Percentiles rank a stretch among this genome's conserved stretches.
phyloP scores from a whole-genome alignment of 208 protist species.

The Herpetomonas muscarum region DNA sequence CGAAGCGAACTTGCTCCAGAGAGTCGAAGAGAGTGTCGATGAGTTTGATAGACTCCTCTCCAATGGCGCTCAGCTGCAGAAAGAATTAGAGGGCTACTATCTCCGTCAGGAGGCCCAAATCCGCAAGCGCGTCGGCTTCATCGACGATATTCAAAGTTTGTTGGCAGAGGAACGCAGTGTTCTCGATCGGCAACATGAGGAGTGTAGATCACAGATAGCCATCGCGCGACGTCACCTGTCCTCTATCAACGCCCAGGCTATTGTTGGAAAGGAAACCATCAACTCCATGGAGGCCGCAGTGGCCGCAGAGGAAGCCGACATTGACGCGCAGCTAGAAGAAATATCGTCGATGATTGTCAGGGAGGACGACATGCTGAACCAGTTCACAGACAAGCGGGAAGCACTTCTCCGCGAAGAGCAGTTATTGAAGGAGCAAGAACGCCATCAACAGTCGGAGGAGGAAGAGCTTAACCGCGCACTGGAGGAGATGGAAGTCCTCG shows the following conservation, averaged over 20 bases:
- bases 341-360: slow-evolving; percentile 28
- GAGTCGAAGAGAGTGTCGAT: background rate
- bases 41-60: slow-evolving; percentile 36
- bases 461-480: slow-evolving; percentile 58
- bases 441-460: slow-evolving; percentile 46
- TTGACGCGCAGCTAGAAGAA: slow-evolving; percentile 39
- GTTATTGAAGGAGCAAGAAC: slow-evolving; percentile 34
- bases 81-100: slow-evolving; percentile 75
- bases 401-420: slow-evolving; percentile 41
- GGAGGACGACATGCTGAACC: slow-evolving; percentile 43
- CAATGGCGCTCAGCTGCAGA: slow-evolving; percentile 40
- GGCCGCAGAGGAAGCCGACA: slow-evolving; percentile 40
- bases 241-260: slow-evolving; percentile 42
- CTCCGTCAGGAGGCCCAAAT: slow-evolving; percentile 73
- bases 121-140: slow-evolving; percentile 66
- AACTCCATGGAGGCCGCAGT: slow-evolving; percentile 29
- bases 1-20: background rate
- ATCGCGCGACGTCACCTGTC: slow-evolving; percentile 37
- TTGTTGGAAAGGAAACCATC: slow-evolving; percentile 34
- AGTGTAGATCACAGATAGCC: slow-evolving; percentile 81
- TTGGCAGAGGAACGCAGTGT: slow-evolving; percentile 82
- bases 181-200: slow-evolving; percentile 79
- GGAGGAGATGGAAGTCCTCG: slow-evolving; percentile 43
- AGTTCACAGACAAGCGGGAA: slow-evolving; percentile 34
- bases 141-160: slow-evolving; percentile 73